Percentiles rank a stretch among this genome's conserved stretches.
These are phyloP conservation scores for Mycocentrospora acerina DNA, from an alignment of 2,329 filamentous ascomycete species.

Conservation along the genomic window DNA sequence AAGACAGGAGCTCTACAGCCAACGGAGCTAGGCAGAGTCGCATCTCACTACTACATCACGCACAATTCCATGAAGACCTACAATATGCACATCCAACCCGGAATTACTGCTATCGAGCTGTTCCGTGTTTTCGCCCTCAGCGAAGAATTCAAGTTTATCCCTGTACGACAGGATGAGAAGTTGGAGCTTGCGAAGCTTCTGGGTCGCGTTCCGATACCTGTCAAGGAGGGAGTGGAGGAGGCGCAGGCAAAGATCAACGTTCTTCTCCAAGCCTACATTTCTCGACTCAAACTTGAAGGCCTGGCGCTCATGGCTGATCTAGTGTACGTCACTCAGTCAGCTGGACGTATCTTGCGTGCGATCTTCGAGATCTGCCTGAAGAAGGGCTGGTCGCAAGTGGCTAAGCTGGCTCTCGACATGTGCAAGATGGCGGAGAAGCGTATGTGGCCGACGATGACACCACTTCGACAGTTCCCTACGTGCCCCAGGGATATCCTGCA, in stretches of 20 bases:
- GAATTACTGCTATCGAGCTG: slow-evolving; percentile 89
- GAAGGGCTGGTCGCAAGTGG: slow-evolving; percentile 92
- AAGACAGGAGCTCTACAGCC: slow-evolving; percentile 84
- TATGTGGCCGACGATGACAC: slow-evolving; percentile 99
- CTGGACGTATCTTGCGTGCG: slow-evolving; percentile 90
- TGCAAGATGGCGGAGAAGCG: slow-evolving; percentile 99
- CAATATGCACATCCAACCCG: slow-evolving; percentile 91
- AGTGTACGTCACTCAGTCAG: slow-evolving; percentile 97
- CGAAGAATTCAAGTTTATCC: slow-evolving; percentile 98
- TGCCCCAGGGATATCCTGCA: slow-evolving; percentile 84
- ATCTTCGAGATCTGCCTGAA: slow-evolving; percentile 97
- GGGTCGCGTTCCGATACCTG: slow-evolving; percentile 86
- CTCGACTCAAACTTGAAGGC: slow-evolving; percentile 88
- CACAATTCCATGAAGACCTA: slow-evolving; percentile 96
- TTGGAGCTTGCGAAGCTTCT: slow-evolving; percentile 91
- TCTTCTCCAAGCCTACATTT: slow-evolving; percentile 93
- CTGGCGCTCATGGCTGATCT: slow-evolving; percentile 96
- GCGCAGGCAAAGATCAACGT: slow-evolving; percentile 98
- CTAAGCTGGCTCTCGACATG: slow-evolving; percentile 86
- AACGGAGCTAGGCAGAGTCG: slow-evolving; percentile 91
- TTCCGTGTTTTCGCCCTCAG: slow-evolving; percentile 96
- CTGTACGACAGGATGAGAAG: slow-evolving; percentile 96
- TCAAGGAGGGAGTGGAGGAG: slow-evolving; percentile 97
- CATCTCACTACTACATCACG: slow-evolving; percentile 98
- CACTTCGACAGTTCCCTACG: slow-evolving; percentile 78